These are phyloP conservation scores for Puccinia triticina DNA, from an alignment of 1,284 basidiomycete genomes.

Conservation along the genomic window DNA sequence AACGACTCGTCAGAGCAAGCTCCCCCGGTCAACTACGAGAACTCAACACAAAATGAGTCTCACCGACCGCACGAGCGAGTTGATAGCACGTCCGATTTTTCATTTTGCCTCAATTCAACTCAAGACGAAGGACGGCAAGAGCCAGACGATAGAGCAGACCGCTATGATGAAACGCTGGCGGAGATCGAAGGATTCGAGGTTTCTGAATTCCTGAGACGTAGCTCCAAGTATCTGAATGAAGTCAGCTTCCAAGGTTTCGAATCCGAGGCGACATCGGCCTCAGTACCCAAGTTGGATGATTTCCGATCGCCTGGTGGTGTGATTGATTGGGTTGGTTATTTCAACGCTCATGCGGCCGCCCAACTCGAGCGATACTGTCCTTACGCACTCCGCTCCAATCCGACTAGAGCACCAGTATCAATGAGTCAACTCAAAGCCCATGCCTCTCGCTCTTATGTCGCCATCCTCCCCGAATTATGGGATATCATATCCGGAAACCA, in stretches of 20 bases:
- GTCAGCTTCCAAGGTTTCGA: conserved; percentile 10
- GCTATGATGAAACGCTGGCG: not conserved
- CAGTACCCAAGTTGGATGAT: conserved; percentile 24
- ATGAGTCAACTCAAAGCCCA: conserved; percentile 37
- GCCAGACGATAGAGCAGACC: not conserved
- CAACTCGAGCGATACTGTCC: conserved; percentile 39
- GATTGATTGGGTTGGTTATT: conserved; percentile 41
- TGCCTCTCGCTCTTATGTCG: conserved; percentile 31
- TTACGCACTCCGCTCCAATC: conserved; percentile 18
- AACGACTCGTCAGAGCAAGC: not conserved
- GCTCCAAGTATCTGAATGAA: conserved; percentile 49
- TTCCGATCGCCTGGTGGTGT: not conserved
- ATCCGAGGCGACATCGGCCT: not conserved
- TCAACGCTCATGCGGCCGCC: conserved; percentile 20
- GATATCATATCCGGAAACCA: conserved; percentile 4
- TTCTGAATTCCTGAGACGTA: conserved; percentile 28
- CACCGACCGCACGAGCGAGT: not conserved
- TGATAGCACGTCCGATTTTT: conserved; percentile 4
- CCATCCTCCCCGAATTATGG: conserved; percentile 42
- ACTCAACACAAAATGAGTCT: not conserved
- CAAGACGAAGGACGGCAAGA: not conserved
- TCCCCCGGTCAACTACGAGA: not conserved
- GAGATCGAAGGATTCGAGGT: conserved; percentile 44
- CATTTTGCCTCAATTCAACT: not conserved
- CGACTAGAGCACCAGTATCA: not conserved